Evolutionary conservation across 192 early-diverging fungal species (phyloP), one percentile per base, ranked within the genome.

Genomic region (Entomortierella parvispora): DNA sequence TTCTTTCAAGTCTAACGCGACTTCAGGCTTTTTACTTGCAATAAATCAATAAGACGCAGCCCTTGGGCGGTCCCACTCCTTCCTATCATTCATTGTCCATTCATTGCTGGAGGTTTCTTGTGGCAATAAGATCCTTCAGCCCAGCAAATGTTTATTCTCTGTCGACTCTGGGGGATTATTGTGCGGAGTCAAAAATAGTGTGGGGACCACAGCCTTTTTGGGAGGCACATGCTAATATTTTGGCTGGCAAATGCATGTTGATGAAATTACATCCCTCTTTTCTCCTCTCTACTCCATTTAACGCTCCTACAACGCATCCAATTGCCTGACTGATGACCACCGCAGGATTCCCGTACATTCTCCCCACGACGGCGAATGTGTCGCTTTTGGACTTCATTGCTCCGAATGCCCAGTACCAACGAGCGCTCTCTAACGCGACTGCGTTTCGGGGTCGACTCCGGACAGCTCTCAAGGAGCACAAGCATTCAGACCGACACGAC

Each of bases 361-460:
- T 89, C 15, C 85, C 87, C 8, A 89, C 87, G 15, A 89, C 87
- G 3, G 84, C 81, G 3, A 71, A 86, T 23, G 70, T 89, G 7
- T 87, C 87, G 17, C 82, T 87, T 59, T 65, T 77, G 40, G 87
- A 89, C 42, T 86, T 74, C 66, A 56, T 83, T 20, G 77, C 58
- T 26, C 60, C 65, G 8, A 63, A 80, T 62, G 79, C 80, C 15
- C 47, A 64, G 44, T 84, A 84, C 47, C 76, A 83, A 33, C 79
- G 63, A 47, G 78, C 80, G 32, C 65, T 89, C 22, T 84, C 87
- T 0, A 85, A 89, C 65, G 87, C 84, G 45, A 87, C 87, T 10
- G 87, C 87, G 0, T 83, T 83, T 52, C 69, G 87, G 43, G 87
- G 85, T 26, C 58, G 85, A 50, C 59, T 89, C 28, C 45, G 87